Percentiles rank a stretch among this genome's conserved stretches.
These are phyloP conservation scores for Cytospora chrysosperma DNA, from an alignment of 2,329 filamentous ascomycete species.

Conservation along the genomic window DNA sequence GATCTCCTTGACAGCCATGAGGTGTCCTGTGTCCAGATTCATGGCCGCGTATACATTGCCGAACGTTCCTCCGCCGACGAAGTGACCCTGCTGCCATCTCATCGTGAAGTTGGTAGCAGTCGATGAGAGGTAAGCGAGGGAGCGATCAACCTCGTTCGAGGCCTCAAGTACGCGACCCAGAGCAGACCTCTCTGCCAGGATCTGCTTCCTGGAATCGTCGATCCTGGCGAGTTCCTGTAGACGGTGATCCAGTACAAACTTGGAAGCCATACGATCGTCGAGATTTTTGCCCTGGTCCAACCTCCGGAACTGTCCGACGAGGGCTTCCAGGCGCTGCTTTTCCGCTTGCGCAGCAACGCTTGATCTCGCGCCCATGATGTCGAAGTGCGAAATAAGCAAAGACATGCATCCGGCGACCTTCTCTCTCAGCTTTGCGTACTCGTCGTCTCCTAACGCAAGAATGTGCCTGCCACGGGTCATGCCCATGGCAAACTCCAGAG, in stretches of 20 bases:
- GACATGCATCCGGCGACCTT: conserved; percentile 99
- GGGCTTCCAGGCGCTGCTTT: conserved; percentile 79
- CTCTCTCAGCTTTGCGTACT: conserved; percentile 77
- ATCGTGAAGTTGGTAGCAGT: conserved; percentile 93
- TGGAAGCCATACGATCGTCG: conserved; percentile 83
- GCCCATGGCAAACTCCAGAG: conserved; percentile 93
- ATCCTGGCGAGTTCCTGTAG: conserved; percentile 70
- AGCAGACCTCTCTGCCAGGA: conserved; percentile 80
- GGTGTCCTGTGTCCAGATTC: conserved; percentile 90
- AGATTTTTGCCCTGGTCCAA: conserved; percentile 71
- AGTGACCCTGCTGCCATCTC: conserved; percentile 98
- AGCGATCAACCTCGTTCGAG: conserved; percentile 92
- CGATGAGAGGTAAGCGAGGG: conserved; percentile 88
- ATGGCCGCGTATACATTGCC: conserved; percentile 97
- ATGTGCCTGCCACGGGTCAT: conserved; percentile 96
- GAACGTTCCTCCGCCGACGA: conserved; percentile 94
- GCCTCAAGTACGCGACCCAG: conserved; percentile 90
- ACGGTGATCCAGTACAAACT: conserved; percentile 72
- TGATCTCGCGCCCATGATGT: conserved; percentile 96
- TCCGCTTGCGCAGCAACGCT: conserved; percentile 92
- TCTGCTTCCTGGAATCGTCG: conserved; percentile 74
- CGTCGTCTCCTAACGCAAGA: conserved; percentile 81
- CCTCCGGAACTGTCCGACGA: conserved; percentile 72
- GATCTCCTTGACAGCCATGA: conserved; percentile 99
- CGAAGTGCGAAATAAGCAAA: conserved; percentile 94